Percentiles rank a stretch among this genome's conserved stretches.
These are phyloP conservation scores for Aspergillus bertholletiae DNA, from an alignment of 495 filamentous ascomycete genomes.

Conservation along the genomic window DNA sequence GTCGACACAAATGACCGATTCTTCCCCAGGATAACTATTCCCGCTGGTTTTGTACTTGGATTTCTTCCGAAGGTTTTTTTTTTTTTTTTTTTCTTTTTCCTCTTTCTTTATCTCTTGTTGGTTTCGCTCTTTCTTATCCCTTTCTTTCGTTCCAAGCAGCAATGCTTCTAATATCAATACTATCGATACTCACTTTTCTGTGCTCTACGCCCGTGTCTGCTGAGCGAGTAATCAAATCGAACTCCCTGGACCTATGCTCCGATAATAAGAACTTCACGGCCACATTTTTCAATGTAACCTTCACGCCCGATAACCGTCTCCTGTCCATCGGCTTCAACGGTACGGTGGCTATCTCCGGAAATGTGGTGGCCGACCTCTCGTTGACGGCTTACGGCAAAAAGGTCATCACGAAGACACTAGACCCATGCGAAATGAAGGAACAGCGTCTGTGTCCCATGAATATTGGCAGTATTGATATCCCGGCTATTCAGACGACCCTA, in stretches of 20 bases:
- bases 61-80: neutral
- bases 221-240: constrained; percentile 47
- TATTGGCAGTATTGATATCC: constrained; percentile 56
- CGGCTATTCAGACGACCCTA: constrained; percentile 62
- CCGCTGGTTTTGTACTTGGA: neutral
- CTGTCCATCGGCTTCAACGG: constrained; percentile 67
- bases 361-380: constrained; percentile 65
- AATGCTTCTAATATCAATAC: neutral
- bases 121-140: neutral
- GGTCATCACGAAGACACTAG: constrained; percentile 53
- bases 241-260: constrained; percentile 65
- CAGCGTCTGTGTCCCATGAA: constrained; percentile 82
- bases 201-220: neutral
- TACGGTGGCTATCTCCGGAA: constrained; percentile 68
- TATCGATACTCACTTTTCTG: neutral
- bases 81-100: neutral
- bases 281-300: constrained; percentile 66
- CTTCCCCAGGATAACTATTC: neutral
- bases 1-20: neutral
- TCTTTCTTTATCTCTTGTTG: too few species aligned
- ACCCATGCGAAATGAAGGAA: constrained; percentile 66
- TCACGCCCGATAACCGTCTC: constrained; percentile 62
- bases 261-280: constrained; percentile 62
- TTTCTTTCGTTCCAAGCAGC: neutral
- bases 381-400: constrained; percentile 74